Percentiles rank a stretch among this genome's conserved stretches.
Evolutionary conservation across 305 asterid species (phyloP).

Genomic region (Solanum hybrid): DNA sequence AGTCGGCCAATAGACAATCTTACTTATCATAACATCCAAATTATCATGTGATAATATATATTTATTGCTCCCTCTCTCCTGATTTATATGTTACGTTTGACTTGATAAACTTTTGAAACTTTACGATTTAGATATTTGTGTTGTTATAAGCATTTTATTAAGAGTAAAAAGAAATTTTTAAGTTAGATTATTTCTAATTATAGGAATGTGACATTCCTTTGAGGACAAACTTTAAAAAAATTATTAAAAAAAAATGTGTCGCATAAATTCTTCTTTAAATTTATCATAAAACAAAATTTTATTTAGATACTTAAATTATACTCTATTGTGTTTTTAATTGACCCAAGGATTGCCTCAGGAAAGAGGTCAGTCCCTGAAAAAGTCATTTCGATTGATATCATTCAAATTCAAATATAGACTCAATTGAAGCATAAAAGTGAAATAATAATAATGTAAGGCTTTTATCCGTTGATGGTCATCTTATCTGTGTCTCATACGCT

Average conservation of each 20-base stretch:
- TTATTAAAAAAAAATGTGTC: no score
- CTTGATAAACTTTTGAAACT: not conserved
- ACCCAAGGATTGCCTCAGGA: not conserved
- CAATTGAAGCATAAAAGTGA: no score
- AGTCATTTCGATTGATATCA: not conserved
- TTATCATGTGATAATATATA: not conserved
- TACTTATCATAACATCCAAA: not conserved
- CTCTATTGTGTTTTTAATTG: no score
- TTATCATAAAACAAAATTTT: no score
- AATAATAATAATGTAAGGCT: no score
- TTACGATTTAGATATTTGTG: no score
- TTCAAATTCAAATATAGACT: no score
- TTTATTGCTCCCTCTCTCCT: not conserved
- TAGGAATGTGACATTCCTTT: not conserved
- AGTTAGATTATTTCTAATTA: not conserved
- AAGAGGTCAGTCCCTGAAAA: not conserved
- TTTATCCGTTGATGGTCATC: no score
- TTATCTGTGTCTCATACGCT: no score
- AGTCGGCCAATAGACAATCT: not conserved
- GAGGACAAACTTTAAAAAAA: not conserved
- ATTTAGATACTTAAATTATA: not conserved
- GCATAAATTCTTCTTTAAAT: no score
- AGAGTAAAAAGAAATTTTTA: not conserved
- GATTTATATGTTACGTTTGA: not conserved
- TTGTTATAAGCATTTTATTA: not conserved